phyloP scores from a whole-genome alignment of 192 early-diverging fungal genomes.

The Entomortierella chlamydospora region DNA sequence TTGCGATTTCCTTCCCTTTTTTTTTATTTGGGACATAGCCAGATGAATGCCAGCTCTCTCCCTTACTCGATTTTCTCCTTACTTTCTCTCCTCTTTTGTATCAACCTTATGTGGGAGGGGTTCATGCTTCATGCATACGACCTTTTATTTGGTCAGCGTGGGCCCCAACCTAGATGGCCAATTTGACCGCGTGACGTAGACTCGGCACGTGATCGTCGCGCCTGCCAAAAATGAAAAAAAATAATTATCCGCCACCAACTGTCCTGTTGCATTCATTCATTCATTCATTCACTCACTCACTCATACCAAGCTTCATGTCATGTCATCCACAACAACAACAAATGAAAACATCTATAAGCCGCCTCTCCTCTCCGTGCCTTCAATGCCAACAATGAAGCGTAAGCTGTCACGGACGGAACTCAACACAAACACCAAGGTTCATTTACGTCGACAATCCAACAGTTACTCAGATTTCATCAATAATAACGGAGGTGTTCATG shows the following conservation, averaged over 20 bases:
- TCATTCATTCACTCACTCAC: not conserved
- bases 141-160: no score
- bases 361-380: conserved; percentile 3
- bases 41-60: not conserved
- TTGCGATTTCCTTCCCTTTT: not conserved
- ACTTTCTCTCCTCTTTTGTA: not conserved
- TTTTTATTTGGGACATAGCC: not conserved
- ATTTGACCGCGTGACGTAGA: no score
- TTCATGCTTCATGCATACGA: no score
- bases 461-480: conserved; percentile 16
- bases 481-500: not conserved
- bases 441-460: conserved; percentile 33
- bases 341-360: conserved; percentile 28
- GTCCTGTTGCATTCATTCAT: not conserved
- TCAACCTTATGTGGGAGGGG: not conserved
- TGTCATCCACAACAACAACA: not conserved
- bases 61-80: not conserved
- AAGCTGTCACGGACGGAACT: conserved; percentile 25
- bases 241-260: no score
- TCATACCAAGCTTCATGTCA: not conserved
- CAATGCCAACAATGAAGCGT: conserved; percentile 15
- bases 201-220: no score
- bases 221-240: no score
- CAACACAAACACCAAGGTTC: conserved; percentile 23
- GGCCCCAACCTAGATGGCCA: no score